phyloP scores from a whole-genome alignment of 2,329 filamentous ascomycete genomes.

The Mycosphaerella arachidis region DNA sequence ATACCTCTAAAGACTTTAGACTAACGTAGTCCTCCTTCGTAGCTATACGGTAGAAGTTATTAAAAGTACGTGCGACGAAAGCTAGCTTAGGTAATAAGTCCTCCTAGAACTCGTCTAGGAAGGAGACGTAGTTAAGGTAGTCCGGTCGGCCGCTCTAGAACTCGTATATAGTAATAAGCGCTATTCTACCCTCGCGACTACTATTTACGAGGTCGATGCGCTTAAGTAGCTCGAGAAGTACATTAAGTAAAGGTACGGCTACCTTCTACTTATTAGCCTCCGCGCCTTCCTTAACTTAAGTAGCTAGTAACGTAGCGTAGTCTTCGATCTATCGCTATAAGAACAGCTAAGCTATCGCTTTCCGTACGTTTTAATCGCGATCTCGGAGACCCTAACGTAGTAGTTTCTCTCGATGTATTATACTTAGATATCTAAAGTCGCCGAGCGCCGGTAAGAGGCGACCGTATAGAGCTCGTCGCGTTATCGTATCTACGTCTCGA shows the following conservation, averaged over 20 bases:
- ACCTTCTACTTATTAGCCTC: slow-evolving; percentile 41
- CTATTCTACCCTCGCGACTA: slow-evolving; percentile 82
- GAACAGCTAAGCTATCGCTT: slow-evolving; percentile 85
- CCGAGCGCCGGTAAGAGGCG: slow-evolving; percentile 80
- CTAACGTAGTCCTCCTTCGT: slow-evolving; percentile 41
- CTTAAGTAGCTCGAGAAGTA: slow-evolving; percentile 83
- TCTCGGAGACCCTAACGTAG: slow-evolving; percentile 92
- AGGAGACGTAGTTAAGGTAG: slow-evolving; percentile 66
- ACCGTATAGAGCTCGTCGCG: slow-evolving; percentile 80
- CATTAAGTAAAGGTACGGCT: slow-evolving; percentile 68
- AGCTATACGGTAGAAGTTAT: slow-evolving; percentile 75
- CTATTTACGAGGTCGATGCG: slow-evolving; percentile 90
- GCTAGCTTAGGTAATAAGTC: slow-evolving; percentile 78
- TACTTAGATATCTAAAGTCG: slow-evolving; percentile 87
- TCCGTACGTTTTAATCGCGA: slow-evolving; percentile 87
- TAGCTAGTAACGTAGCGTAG: slow-evolving; percentile 65
- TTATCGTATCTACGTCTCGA: slow-evolving; percentile 79
- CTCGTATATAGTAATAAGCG: slow-evolving; percentile 86
- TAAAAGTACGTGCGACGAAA: slow-evolving; percentile 88
- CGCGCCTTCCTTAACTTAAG: slow-evolving; percentile 52
- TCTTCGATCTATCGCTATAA: slow-evolving; percentile 97
- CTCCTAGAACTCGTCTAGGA: slow-evolving; percentile 70
- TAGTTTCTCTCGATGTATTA: slow-evolving; percentile 92
- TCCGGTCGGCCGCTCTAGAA: slow-evolving; percentile 94
- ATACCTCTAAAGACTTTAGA: slow-evolving; percentile 66